Percentiles rank a stretch among this genome's conserved stretches.
Conservation (phyloP, 2,329 filamentous ascomycete species). For the Didymella glomerata region DNA sequence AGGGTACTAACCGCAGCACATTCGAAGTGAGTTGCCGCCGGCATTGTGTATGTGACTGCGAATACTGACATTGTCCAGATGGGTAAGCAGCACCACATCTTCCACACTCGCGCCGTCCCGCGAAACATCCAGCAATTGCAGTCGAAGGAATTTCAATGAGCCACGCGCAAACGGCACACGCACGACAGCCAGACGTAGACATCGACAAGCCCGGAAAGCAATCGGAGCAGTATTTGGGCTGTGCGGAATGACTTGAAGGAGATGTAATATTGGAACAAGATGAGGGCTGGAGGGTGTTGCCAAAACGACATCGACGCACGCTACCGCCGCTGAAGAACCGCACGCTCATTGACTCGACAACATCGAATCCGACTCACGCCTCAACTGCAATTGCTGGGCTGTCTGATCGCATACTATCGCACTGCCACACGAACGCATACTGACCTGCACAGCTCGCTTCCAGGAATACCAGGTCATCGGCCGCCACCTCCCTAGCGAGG, state of each 20-base stretch:
- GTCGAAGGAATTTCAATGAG: slow-evolving; percentile 35
- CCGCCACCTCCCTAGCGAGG: slow-evolving; percentile 97
- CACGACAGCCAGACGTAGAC: slow-evolving; percentile 9
- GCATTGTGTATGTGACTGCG: slow-evolving; percentile 10
- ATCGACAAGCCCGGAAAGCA: background rate
- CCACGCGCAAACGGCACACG: slow-evolving; percentile 24
- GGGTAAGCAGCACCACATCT: slow-evolving; percentile 62
- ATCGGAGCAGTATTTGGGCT: too few species aligned
- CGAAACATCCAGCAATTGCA: slow-evolving; percentile 46
- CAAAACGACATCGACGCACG: slow-evolving; percentile 6
- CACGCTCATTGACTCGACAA: background rate
- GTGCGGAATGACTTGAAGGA: background rate
- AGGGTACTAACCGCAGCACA: slow-evolving; percentile 58
- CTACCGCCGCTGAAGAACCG: background rate
- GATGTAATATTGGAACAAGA: background rate
- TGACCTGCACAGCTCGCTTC: slow-evolving; percentile 81
- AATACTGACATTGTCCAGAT: slow-evolving; percentile 60
- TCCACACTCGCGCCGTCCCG: slow-evolving; percentile 24
- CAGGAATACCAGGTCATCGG: slow-evolving; percentile 99
- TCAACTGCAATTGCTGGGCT: slow-evolving; percentile 44
- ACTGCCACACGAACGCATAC: slow-evolving; percentile 24
- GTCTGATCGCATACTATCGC: slow-evolving; percentile 5
- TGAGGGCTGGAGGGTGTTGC: background rate
- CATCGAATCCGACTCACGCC: background rate
- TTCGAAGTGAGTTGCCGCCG: slow-evolving; percentile 59